These are phyloP conservation scores for Fraxinus dipetala DNA, from an alignment of 305 asterid species.

Conservation along the genomic window DNA sequence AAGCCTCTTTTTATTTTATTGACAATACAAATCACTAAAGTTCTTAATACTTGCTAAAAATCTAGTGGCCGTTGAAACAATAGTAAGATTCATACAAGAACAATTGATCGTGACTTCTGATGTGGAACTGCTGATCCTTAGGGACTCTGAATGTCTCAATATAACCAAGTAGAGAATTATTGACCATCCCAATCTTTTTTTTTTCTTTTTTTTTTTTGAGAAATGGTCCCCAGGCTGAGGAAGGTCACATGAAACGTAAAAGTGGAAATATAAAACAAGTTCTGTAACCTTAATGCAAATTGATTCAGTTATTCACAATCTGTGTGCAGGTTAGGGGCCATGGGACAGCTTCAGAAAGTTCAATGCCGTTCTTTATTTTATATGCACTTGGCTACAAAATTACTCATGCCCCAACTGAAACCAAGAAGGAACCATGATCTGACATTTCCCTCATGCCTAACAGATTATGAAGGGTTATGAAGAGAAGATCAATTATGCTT, in stretches of 20 bases:
- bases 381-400: background rate
- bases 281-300: background rate
- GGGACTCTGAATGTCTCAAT: background rate
- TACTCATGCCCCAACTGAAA: background rate
- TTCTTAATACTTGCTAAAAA: background rate
- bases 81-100: background rate
- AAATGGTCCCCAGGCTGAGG: background rate
- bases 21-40: background rate
- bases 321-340: background rate
- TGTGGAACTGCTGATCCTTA: background rate
- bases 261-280: background rate
- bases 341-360: background rate
- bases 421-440: background rate
- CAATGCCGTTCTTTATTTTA: background rate
- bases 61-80: conserved; percentile 1
- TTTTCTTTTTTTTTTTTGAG: background rate
- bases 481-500: background rate
- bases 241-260: background rate
- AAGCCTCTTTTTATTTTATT: background rate
- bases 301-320: background rate
- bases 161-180: background rate
- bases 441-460: background rate
- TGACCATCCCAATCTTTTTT: background rate
- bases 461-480: background rate
- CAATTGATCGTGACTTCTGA: background rate